These are phyloP conservation scores for Lindgomyces ingoldianus DNA, from an alignment of 495 filamentous ascomycete genomes.

Conservation along the genomic window DNA sequence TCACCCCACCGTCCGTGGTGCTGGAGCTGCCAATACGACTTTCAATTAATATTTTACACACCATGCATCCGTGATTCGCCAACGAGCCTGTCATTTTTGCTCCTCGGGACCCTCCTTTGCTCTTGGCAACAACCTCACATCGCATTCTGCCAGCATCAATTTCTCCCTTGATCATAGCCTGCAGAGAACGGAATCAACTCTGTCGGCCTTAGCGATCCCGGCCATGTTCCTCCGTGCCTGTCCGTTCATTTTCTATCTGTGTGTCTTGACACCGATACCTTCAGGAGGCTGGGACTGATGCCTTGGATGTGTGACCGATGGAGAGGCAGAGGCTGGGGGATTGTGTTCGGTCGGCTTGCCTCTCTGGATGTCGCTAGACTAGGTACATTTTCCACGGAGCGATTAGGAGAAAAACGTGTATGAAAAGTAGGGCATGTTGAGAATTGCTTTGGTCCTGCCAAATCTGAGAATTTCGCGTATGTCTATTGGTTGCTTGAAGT, in stretches of 20 bases:
- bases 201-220: neutral
- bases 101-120: neutral
- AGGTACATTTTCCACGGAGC: no score
- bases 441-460: no score
- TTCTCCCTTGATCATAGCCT: neutral
- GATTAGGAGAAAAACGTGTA: no score
- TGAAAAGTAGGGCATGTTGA: no score
- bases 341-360: no score
- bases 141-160: neutral
- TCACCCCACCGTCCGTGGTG: conserved; percentile 13
- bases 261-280: neutral
- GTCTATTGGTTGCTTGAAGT: no score
- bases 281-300: neutral
- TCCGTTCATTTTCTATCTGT: neutral
- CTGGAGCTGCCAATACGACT: conserved; percentile 14
- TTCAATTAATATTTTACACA: conserved; percentile 5
- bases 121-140: neutral
- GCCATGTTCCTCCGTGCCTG: neutral
- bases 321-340: no score
- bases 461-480: no score
- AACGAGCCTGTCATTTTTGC: neutral
- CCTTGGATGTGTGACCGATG: no score
- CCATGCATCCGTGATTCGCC: conserved; percentile 17
- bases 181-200: no score
- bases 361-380: no score